Evolutionary conservation across 2,329 filamentous ascomycete species (phyloP).

Genomic region (Verticillium klebahnii): DNA sequence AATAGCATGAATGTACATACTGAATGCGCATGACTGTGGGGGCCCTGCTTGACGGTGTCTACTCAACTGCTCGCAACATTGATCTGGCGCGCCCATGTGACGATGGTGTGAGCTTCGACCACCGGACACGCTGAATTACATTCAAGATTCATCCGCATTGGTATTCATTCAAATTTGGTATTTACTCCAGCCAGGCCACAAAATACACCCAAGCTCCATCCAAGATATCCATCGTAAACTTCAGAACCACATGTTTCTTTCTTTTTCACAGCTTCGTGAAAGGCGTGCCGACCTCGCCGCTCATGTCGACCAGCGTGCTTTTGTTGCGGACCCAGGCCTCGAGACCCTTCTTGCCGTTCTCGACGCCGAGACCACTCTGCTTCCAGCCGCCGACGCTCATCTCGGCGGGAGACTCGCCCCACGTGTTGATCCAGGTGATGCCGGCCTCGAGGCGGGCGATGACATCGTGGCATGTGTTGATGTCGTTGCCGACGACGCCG

Average conservation of each 20-base stretch:
- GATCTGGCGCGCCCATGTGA: too few species aligned
- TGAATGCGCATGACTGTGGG: not conserved
- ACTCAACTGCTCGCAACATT: too few species aligned
- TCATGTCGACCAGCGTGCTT: slow-evolving; percentile 82
- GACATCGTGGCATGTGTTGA: slow-evolving; percentile 69
- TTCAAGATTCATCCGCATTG: not conserved
- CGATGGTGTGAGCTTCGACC: too few species aligned
- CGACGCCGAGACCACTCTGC: slow-evolving; percentile 79
- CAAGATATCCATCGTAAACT: not conserved
- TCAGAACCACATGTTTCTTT: not conserved
- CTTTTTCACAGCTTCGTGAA: slow-evolving; percentile 63
- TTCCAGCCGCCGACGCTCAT: slow-evolving; percentile 95
- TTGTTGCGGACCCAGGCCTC: slow-evolving; percentile 83
- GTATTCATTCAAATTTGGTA: not conserved
- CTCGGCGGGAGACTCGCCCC: slow-evolving; percentile 88
- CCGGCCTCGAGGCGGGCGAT: slow-evolving; percentile 71
- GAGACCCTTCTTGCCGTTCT: slow-evolving; percentile 77
- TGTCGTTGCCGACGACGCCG: slow-evolving; percentile 73
- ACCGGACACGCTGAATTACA: too few species aligned
- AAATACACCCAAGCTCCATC: not conserved
- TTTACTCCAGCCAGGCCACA: not conserved
- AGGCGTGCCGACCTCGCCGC: slow-evolving; percentile 63
- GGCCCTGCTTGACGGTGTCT: too few species aligned
- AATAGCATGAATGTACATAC: not conserved
- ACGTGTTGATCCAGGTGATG: slow-evolving; percentile 90